phyloP scores from a whole-genome alignment of 352 stramenopile genomes.

The Peronosclerospora sorghi region DNA sequence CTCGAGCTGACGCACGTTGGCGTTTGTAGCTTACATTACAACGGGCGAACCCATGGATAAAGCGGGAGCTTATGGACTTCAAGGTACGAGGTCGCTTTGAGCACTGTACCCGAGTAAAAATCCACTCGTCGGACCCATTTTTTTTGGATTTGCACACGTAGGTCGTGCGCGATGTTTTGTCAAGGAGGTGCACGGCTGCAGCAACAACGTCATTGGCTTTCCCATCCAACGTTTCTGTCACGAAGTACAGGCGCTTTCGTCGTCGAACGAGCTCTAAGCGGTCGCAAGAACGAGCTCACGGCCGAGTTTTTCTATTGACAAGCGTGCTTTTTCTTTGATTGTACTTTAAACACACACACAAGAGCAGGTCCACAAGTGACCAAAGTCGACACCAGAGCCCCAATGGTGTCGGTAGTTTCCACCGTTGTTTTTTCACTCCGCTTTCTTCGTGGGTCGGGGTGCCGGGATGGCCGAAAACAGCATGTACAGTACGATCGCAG shows the following conservation, averaged over 20 bases:
- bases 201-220: slow-evolving; percentile 88
- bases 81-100: no score
- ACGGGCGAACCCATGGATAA: slow-evolving; percentile 90
- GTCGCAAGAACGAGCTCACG: no score
- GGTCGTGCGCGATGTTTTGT: slow-evolving; percentile 72
- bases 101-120: no score
- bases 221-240: slow-evolving; percentile 67
- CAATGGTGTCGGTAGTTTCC: slow-evolving; percentile 4
- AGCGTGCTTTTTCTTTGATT: no score
- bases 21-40: slow-evolving; percentile 64
- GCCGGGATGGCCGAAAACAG: slow-evolving; percentile 53
- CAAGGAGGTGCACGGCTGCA: slow-evolving; percentile 68
- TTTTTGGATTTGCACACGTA: slow-evolving; percentile 1
- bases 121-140: no score
- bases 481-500: slow-evolving; percentile 49
- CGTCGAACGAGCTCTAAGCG: slow-evolving; percentile 27
- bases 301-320: no score
- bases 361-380: no score
- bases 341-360: no score
- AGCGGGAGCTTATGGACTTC: slow-evolving; percentile 84
- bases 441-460: slow-evolving; percentile 48
- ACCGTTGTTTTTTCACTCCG: slow-evolving; percentile 19
- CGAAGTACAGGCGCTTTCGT: slow-evolving; percentile 41
- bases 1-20: not conserved
- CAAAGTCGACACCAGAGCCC: slow-evolving; percentile 5